Evolutionary conservation across 768 basidiomycete genomes (phyloP).

Genomic region (Calocybe indica): DNA sequence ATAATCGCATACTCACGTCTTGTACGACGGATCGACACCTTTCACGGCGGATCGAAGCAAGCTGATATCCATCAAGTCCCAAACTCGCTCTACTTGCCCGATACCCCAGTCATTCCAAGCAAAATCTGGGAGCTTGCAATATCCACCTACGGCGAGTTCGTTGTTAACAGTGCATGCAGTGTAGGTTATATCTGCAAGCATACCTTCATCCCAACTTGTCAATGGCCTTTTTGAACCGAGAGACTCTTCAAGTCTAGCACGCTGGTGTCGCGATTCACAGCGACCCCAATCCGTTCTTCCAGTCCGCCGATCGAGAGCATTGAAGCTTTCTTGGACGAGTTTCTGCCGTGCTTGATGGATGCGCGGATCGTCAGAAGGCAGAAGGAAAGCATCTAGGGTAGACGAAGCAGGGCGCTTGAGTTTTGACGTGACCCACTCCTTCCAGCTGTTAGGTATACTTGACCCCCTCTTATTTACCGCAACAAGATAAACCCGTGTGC

Average conservation of each 20-base stretch:
- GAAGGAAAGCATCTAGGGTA: constrained; percentile 86
- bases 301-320: constrained; percentile 57
- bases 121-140: constrained; percentile 81
- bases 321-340: constrained; percentile 64
- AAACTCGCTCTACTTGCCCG: constrained; percentile 91
- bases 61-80: constrained; percentile 93
- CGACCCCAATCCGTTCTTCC: constrained; percentile 87
- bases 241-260: constrained; percentile 77
- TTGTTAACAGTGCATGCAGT: not conserved
- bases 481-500: constrained; percentile 83
- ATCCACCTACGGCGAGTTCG: constrained; percentile 49
- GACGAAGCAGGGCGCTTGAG: constrained; percentile 83
- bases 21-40: constrained; percentile 82
- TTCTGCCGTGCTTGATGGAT: constrained; percentile 86
- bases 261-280: constrained; percentile 88
- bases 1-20: constrained; percentile 54
- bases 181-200: constrained; percentile 9
- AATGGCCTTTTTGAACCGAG: constrained; percentile 81
- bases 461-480: constrained; percentile 66
- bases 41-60: constrained; percentile 73
- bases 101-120: constrained; percentile 93
- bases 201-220: constrained; percentile 92
- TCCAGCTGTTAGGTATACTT: constrained; percentile 65
- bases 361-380: constrained; percentile 85
- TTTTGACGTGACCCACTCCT: constrained; percentile 46